Conservation (phyloP, 805 yeast genomes). For the Myxozyma lipomycoides region DNA sequence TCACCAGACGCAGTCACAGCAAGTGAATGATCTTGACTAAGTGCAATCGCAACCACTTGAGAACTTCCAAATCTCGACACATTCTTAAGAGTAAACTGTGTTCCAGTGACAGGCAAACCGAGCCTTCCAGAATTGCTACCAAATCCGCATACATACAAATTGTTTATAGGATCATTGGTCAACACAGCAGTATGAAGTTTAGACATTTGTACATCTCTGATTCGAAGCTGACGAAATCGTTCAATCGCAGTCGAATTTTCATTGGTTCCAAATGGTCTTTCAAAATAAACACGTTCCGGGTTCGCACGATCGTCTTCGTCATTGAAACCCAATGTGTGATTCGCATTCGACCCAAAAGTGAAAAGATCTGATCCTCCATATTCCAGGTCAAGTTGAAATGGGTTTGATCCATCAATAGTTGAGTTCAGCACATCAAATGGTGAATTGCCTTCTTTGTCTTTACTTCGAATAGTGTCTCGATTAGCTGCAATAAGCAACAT, state of each 20-base stretch:
- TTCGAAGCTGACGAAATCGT: constrained; percentile 43
- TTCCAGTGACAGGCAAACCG: constrained; percentile 47
- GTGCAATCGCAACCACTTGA: constrained; percentile 41
- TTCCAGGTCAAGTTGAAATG: constrained; percentile 12
- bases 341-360: constrained; percentile 60
- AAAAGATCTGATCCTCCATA: constrained; percentile 48
- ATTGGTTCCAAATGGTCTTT: constrained; percentile 25
- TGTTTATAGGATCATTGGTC: constrained; percentile 47
- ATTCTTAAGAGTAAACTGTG: constrained; percentile 39
- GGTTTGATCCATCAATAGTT: constrained; percentile 28
- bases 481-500: constrained; percentile 41
- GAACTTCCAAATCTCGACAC: constrained; percentile 41
- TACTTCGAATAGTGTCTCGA: constrained; percentile 45
- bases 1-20: constrained; percentile 51
- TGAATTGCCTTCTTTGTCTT: constrained; percentile 67
- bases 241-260: constrained; percentile 30
- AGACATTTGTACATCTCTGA: constrained; percentile 50
- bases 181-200: constrained; percentile 62
- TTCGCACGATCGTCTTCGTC: constrained; percentile 53
- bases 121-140: constrained; percentile 63
- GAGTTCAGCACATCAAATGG: constrained; percentile 62
- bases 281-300: constrained; percentile 40
- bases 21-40: constrained; percentile 66
- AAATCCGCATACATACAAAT: constrained; percentile 59
- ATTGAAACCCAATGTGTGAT: constrained; percentile 63